Conservation (phyloP, 1,139 yeast species). For the Nakaseomyces bracarensis region DNA sequence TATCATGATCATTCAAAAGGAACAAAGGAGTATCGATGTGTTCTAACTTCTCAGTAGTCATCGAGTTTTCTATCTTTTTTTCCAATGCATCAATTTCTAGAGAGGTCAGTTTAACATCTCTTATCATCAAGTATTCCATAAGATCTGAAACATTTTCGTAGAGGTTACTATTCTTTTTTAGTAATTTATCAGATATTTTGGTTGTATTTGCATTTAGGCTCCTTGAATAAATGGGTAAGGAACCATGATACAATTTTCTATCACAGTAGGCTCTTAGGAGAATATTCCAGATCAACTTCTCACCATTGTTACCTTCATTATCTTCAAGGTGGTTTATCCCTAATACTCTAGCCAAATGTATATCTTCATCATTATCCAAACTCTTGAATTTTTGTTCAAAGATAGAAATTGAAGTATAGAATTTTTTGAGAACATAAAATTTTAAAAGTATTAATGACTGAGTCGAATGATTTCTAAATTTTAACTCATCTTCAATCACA, state of each 20-base stretch:
- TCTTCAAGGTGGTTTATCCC: not conserved
- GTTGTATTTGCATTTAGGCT: not conserved
- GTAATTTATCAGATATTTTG: not conserved
- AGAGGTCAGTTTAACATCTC: not conserved
- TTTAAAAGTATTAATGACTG: not conserved
- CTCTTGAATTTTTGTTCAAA: not conserved
- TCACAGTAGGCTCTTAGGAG: not conserved
- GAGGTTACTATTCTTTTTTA: not conserved
- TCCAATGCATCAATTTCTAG: not conserved
- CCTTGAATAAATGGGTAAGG: not conserved
- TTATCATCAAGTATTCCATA: not conserved
- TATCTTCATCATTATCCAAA: slow-evolving; percentile 2
- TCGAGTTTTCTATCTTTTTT: not conserved
- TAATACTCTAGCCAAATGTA: not conserved
- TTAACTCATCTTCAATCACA: not conserved
- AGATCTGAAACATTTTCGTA: slow-evolving; percentile 1
- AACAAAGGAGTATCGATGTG: not conserved
- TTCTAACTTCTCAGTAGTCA: not conserved
- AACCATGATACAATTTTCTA: not conserved
- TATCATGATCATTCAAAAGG: not conserved
- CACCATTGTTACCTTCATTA: not conserved
- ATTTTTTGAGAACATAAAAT: not conserved
- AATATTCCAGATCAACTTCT: not conserved
- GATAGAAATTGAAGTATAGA: not conserved
- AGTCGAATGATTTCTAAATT: slow-evolving; percentile 1